Percentiles rank a stretch among this genome's conserved stretches.
These are phyloP conservation scores for Ceratonia siliqua DNA, from an alignment of 306 rosid species.

Conservation along the genomic window DNA sequence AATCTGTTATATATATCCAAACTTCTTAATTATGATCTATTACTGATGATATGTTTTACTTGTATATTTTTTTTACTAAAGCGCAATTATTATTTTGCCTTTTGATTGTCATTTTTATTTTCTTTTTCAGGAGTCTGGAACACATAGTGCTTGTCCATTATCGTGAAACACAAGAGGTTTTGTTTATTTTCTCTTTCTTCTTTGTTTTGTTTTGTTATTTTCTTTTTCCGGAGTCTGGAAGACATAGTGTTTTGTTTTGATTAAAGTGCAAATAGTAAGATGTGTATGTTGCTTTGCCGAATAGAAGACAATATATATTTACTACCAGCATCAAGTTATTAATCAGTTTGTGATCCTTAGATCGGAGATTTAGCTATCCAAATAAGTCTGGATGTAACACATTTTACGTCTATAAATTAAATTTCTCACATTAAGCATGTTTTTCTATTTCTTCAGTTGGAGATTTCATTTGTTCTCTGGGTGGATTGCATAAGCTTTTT, in stretches of 20 bases:
- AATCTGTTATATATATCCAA: slow-evolving; percentile 10
- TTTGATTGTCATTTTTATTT: slow-evolving; percentile 28
- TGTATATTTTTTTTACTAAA: slow-evolving; percentile 17
- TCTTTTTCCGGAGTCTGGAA: too few relatives aligned
- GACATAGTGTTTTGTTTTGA: too few relatives aligned
- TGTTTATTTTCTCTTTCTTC: slow-evolving; percentile 19
- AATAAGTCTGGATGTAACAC: slow-evolving; percentile 5
- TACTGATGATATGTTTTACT: slow-evolving; percentile 1
- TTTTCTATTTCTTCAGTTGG: neutral
- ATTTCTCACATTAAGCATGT: neutral
- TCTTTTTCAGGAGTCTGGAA: slow-evolving; percentile 82
- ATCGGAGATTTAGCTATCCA: slow-evolving; percentile 21
- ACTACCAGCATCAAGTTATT: neutral
- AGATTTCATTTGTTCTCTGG: slow-evolving; percentile 16
- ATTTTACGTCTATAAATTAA: neutral
- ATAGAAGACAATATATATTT: neutral
- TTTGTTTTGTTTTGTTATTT: too few relatives aligned
- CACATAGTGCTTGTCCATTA: slow-evolving; percentile 98
- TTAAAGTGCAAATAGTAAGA: too few relatives aligned
- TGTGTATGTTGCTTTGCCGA: slow-evolving; percentile 18
- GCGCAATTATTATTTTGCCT: slow-evolving; percentile 9
- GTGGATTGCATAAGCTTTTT: neutral
- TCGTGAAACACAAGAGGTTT: slow-evolving; percentile 93
- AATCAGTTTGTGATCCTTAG: slow-evolving; percentile 16
- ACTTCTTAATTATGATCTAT: slow-evolving; percentile 30